These are phyloP conservation scores for Wickerhamomyces ciferrii DNA, from an alignment of 805 yeast species.

Conservation along the genomic window DNA sequence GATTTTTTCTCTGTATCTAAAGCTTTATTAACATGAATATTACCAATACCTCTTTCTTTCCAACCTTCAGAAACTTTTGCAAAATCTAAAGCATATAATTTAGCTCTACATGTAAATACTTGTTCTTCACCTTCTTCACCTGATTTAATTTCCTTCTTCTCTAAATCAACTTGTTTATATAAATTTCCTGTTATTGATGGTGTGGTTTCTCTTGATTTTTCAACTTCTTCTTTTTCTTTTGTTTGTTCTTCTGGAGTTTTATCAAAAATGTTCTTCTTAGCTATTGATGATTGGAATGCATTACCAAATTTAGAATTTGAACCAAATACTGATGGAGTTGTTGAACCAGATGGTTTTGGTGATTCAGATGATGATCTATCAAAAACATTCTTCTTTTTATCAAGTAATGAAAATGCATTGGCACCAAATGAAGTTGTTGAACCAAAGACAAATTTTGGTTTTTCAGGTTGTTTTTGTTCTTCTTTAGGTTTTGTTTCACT, in stretches of 20 bases:
- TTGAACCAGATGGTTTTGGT: constrained; percentile 15
- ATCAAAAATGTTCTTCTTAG: constrained; percentile 56
- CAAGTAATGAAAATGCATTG: constrained; percentile 29
- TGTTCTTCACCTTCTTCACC: constrained; percentile 89
- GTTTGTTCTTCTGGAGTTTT: constrained; percentile 18
- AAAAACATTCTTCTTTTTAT: constrained; percentile 27
- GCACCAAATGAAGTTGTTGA: constrained; percentile 44
- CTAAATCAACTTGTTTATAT: constrained; percentile 55
- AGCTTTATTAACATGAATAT: constrained; percentile 66
- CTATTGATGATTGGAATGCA: constrained; percentile 49
- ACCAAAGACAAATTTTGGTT: constrained; percentile 53
- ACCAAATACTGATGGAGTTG: constrained; percentile 32
- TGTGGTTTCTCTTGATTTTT: constrained; percentile 23
- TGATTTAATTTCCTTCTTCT: constrained; percentile 58
- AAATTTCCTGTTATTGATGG: constrained; percentile 26
- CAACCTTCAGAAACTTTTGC: constrained; percentile 70
- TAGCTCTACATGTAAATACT: constrained; percentile 64
- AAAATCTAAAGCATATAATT: constrained; percentile 71
- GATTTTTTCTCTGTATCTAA: constrained; percentile 29
- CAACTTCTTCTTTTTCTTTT: constrained; percentile 11
- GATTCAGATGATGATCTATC: constrained; percentile 18
- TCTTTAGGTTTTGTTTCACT: background rate
- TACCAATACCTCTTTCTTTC: constrained; percentile 94
- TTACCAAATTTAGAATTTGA: constrained; percentile 41
- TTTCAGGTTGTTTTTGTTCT: constrained; percentile 4